Evolutionary conservation across 768 basidiomycete genomes (phyloP).

Genomic region (Mycena leptocephala): DNA sequence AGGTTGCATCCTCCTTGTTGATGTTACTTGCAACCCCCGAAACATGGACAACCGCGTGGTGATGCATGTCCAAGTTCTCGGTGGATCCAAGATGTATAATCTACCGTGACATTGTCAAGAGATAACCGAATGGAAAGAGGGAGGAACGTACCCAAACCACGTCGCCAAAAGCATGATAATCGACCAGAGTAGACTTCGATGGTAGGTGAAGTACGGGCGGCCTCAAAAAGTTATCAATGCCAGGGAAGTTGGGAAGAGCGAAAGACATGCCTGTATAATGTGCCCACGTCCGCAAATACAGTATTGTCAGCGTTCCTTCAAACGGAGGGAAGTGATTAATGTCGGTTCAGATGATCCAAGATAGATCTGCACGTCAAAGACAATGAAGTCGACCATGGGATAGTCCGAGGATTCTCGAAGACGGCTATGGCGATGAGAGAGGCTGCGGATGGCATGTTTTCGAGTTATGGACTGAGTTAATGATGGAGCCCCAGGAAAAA

Average conservation of each 20-base stretch:
- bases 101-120: not conserved
- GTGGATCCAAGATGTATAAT: not conserved
- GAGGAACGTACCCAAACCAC: not conserved
- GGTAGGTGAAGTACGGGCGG: not conserved
- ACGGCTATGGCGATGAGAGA: not conserved
- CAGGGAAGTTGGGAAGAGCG: not conserved
- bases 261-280: not conserved
- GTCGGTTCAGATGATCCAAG: no score
- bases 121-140: not conserved
- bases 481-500: not conserved
- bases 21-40: not conserved
- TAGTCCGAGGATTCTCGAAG: no score
- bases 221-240: not conserved
- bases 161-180: slow-evolving; percentile 11
- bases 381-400: not conserved
- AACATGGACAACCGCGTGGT: not conserved
- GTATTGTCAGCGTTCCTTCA: not conserved
- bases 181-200: not conserved
- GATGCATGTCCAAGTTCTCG: not conserved
- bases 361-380: not conserved
- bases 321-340: not conserved
- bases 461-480: not conserved
- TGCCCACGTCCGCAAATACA: not conserved
- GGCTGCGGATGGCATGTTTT: not conserved
- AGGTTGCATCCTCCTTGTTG: slow-evolving; percentile 13